Evolutionary conservation across 2,329 filamentous ascomycete species (phyloP).

Genomic region (Claviceps sorghi): DNA sequence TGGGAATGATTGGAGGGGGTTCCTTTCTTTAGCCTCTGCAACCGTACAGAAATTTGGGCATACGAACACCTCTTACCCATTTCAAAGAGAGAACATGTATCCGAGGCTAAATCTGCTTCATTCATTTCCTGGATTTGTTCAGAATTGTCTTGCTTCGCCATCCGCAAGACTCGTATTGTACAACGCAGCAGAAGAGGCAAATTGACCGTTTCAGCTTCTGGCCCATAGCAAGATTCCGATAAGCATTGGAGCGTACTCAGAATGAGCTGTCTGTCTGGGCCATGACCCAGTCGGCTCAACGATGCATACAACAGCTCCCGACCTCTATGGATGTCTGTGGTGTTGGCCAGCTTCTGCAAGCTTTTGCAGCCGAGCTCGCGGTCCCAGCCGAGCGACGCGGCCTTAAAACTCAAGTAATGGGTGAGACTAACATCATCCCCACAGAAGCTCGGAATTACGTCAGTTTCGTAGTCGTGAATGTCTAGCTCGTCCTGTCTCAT

Average conservation of each 20-base stretch:
- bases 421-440: conserved; percentile 48
- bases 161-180: conserved; percentile 34
- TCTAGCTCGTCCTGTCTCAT: conserved; percentile 29
- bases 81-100: conserved; percentile 39
- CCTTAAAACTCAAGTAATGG: conserved; percentile 61
- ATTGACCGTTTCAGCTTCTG: conserved; percentile 12
- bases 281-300: conserved; percentile 57
- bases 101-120: conserved; percentile 18
- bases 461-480: conserved; percentile 28
- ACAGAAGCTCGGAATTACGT: conserved; percentile 39
- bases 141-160: conserved; percentile 23
- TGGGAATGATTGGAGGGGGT: conserved; percentile 7
- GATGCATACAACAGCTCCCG: conserved; percentile 64
- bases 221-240: conserved; percentile 13
- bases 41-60: background rate
- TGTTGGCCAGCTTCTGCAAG: conserved; percentile 37
- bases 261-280: conserved; percentile 45
- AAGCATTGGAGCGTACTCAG: conserved; percentile 22
- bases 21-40: background rate
- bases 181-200: conserved; percentile 30
- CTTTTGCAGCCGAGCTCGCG: conserved; percentile 45
- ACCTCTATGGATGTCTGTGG: conserved; percentile 28
- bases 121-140: conserved; percentile 6
- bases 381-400: conserved; percentile 47
- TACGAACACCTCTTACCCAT: conserved; percentile 19